Conservation (phyloP, 1,284 basidiomycete species). For the Ustilago esculenta region DNA sequence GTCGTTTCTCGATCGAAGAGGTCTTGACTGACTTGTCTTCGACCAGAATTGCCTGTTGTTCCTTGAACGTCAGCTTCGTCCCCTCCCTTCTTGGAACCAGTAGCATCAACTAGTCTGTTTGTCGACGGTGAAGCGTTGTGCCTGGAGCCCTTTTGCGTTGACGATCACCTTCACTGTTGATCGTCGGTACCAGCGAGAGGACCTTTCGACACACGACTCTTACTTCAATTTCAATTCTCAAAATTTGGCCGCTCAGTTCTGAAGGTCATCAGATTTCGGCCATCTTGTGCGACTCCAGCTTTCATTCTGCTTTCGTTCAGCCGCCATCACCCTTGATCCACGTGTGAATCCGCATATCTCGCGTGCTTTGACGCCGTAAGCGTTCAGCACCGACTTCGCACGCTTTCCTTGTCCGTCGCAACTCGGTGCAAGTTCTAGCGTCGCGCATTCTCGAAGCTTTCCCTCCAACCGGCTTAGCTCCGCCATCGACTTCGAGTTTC, state of each 20-base stretch:
- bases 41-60: conserved; percentile 14
- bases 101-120: conserved; percentile 43
- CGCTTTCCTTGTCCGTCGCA: conserved; percentile 5
- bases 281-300: conserved; percentile 11
- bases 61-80: conserved; percentile 16
- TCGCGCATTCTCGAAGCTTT: conserved; percentile 18
- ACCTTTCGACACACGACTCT: conserved; percentile 4
- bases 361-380: conserved; percentile 3
- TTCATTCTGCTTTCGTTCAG: conserved; percentile 7
- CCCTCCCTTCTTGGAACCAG: conserved; percentile 1
- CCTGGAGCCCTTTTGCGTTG: conserved; percentile 22
- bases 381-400: conserved; percentile 3
- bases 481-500: background rate
- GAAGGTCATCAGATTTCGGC: conserved; percentile 18
- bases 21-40: conserved; percentile 43
- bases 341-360: conserved; percentile 3
- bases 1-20: conserved; percentile 32
- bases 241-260: conserved; percentile 11
- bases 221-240: conserved; percentile 9
- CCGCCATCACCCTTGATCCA: background rate
- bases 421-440: conserved; percentile 13
- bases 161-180: conserved; percentile 45
- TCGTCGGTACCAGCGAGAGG: conserved; percentile 15
- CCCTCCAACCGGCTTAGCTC: background rate
- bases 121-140: conserved; percentile 40